These are phyloP conservation scores for Pilasporangium apinafurcum DNA, from an alignment of 352 stramenopile genomes.

Conservation along the genomic window DNA sequence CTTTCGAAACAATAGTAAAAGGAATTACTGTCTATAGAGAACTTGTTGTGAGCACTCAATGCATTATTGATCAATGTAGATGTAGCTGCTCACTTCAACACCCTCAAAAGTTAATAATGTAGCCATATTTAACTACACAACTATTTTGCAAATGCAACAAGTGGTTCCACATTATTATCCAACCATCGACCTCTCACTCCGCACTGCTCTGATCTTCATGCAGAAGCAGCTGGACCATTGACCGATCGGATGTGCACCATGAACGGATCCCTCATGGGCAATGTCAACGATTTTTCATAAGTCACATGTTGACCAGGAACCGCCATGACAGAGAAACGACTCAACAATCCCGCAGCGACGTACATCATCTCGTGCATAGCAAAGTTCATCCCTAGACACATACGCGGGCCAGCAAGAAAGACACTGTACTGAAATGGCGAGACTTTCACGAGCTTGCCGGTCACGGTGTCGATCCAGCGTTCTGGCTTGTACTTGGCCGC, in stretches of 20 bases:
- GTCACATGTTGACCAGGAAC: slow-evolving; percentile 30
- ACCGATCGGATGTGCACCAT: slow-evolving; percentile 20
- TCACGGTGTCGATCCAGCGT: slow-evolving; percentile 42
- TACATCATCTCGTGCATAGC: slow-evolving; percentile 46
- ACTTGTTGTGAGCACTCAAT: too few relatives aligned
- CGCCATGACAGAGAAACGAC: slow-evolving; percentile 26
- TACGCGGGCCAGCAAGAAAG: slow-evolving; percentile 42
- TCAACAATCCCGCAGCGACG: too few relatives aligned
- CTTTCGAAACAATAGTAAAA: too few relatives aligned
- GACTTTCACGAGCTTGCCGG: slow-evolving; percentile 18
- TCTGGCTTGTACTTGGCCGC: slow-evolving; percentile 35
- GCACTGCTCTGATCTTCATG: too few relatives aligned
- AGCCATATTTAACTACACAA: too few relatives aligned
- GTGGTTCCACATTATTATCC: too few relatives aligned
- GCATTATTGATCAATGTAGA: too few relatives aligned
- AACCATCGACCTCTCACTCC: too few relatives aligned
- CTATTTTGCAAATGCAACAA: too few relatives aligned
- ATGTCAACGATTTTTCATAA: slow-evolving; percentile 24
- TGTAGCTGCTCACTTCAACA: too few relatives aligned
- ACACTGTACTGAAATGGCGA: slow-evolving; percentile 48
- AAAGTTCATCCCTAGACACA: slow-evolving; percentile 52
- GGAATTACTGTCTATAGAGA: too few relatives aligned
- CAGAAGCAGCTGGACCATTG: slow-evolving; percentile 31
- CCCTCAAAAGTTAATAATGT: too few relatives aligned
- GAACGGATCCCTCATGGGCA: slow-evolving; percentile 24